Conservation (phyloP, 2,329 filamentous ascomycete species). For the Xylaria arbuscula region DNA sequence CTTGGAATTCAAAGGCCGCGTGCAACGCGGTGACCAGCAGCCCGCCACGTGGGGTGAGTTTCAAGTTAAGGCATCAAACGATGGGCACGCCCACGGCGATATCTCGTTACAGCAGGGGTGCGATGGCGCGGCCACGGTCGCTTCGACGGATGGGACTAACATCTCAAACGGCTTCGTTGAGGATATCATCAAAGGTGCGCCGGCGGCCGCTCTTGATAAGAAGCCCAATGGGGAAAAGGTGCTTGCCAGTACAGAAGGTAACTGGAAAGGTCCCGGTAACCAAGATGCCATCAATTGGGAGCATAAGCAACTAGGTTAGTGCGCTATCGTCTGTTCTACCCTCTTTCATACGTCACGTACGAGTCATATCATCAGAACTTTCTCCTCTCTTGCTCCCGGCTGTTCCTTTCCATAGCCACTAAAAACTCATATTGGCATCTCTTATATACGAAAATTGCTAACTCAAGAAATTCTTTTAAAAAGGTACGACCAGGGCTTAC, state of each 20-base stretch:
- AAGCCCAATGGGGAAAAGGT: conserved; percentile 51
- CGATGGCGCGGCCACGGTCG: conserved; percentile 54
- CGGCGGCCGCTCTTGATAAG: conserved; percentile 49
- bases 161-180: conserved; percentile 49
- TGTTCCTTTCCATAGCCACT: background rate
- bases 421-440: background rate
- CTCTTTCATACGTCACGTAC: background rate
- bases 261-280: conserved; percentile 54
- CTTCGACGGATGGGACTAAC: conserved; percentile 52
- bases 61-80: conserved; percentile 52
- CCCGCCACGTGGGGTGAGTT: conserved; percentile 56
- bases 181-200: conserved; percentile 51
- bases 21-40: conserved; percentile 53
- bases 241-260: conserved; percentile 52
- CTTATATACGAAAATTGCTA: background rate
- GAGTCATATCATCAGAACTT: too few relatives aligned
- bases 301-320: conserved; percentile 48
- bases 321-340: background rate
- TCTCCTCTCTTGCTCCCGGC: too few relatives aligned
- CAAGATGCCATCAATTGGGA: conserved; percentile 52
- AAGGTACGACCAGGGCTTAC: conserved; percentile 46
- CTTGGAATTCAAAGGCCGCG: conserved; percentile 54
- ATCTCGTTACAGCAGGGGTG: conserved; percentile 53
- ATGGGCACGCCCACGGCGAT: conserved; percentile 54
- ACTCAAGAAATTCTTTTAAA: too few relatives aligned